These are phyloP conservation scores for Urtica urens DNA, from an alignment of 306 rosid genomes.

Conservation along the genomic window DNA sequence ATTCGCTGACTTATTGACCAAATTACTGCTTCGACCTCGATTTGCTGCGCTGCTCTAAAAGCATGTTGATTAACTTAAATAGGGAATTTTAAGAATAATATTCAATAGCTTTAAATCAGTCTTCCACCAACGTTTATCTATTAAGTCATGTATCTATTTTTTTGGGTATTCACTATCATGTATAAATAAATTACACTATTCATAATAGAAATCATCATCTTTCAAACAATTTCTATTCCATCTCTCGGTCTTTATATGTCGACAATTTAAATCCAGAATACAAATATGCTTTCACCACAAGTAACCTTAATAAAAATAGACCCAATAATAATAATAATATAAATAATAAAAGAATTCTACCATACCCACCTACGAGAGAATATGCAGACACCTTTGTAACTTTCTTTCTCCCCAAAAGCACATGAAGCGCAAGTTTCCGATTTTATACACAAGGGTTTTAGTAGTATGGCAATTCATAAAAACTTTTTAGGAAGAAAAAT, in stretches of 20 bases:
- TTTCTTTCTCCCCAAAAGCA: constrained; percentile 22
- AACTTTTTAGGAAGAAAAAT: neutral
- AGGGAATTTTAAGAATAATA: too few relatives aligned
- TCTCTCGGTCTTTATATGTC: constrained; percentile 29
- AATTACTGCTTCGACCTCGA: too few relatives aligned
- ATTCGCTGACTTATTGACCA: too few relatives aligned
- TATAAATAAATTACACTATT: too few relatives aligned
- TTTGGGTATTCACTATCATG: too few relatives aligned
- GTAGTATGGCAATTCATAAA: constrained; percentile 29
- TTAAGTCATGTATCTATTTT: too few relatives aligned
- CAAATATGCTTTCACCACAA: constrained; percentile 21
- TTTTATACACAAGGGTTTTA: constrained; percentile 34
- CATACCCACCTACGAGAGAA: constrained; percentile 37
- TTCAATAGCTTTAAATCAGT: too few relatives aligned
- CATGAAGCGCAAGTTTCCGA: constrained; percentile 33
- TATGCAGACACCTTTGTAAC: constrained; percentile 9
- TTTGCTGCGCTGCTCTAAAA: too few relatives aligned
- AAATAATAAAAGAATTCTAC: constrained; percentile 8
- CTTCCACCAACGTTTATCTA: too few relatives aligned
- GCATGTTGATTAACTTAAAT: too few relatives aligned
- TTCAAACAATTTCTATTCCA: too few relatives aligned
- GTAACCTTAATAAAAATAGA: too few relatives aligned
- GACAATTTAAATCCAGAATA: constrained; percentile 25
- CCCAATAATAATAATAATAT: constrained; percentile 7
- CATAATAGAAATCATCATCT: constrained; percentile 10